These are phyloP conservation scores for Dianthus caryophyllus DNA, from an alignment of 148 eudicot genomes.

Conservation along the genomic window DNA sequence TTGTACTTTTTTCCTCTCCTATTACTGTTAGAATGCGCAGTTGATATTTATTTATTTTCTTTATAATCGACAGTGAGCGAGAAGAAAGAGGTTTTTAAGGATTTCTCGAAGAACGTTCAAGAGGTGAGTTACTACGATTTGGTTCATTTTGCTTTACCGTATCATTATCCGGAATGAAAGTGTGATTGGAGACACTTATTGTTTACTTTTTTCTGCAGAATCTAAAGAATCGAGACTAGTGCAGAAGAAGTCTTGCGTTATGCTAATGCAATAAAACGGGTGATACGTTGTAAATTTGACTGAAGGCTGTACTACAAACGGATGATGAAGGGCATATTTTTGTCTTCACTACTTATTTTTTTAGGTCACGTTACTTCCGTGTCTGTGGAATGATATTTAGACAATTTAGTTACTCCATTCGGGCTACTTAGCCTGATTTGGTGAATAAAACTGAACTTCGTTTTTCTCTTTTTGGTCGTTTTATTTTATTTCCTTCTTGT, in stretches of 20 bases:
- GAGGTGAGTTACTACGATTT: not conserved
- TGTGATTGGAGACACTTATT: not conserved
- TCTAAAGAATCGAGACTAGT: constrained; percentile 8
- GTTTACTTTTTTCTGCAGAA: not conserved
- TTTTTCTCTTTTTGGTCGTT: not conserved
- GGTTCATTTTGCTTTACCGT: no score
- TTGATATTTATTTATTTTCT: not conserved
- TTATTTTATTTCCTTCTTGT: no score
- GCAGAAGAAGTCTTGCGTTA: not conserved
- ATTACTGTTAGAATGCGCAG: not conserved
- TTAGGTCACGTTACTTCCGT: not conserved
- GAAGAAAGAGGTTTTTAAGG: constrained; percentile 11
- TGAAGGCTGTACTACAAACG: not conserved
- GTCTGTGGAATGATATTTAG: no score
- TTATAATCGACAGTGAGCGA: not conserved
- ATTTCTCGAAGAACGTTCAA: constrained; percentile 10
- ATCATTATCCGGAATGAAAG: no score
- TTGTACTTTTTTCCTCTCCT: not conserved
- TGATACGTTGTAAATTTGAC: constrained; percentile 7
- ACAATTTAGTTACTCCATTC: no score
- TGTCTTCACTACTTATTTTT: not conserved
- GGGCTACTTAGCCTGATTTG: no score
- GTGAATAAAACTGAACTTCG: not conserved
- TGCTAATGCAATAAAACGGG: not conserved
- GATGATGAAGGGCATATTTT: not conserved